Conservation (phyloP, 768 basidiomycete genomes). For the Amanita muscaria region DNA sequence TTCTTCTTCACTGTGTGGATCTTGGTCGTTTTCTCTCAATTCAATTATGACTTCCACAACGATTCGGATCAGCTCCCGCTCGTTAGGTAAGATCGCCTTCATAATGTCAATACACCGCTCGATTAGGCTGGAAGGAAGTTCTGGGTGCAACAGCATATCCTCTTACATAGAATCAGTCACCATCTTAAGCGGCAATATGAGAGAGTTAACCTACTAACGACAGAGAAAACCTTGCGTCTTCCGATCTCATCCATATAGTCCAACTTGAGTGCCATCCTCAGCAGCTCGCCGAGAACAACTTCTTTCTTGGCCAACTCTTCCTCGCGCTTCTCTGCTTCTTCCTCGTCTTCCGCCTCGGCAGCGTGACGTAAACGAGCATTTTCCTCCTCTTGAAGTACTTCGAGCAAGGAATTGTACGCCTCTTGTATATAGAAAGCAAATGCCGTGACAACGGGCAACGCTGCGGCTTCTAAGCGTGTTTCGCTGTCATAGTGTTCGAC, state of each 20-base stretch:
- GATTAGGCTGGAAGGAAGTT: conserved; percentile 72
- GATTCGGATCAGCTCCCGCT: conserved; percentile 81
- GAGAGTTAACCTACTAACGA: conserved; percentile 60
- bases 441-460: conserved; percentile 83
- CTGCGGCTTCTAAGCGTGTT: conserved; percentile 53
- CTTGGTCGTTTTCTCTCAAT: conserved; percentile 37
- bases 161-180: conserved; percentile 29
- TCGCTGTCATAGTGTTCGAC: conserved; percentile 69
- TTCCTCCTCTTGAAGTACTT: conserved; percentile 32
- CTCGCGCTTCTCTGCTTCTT: conserved; percentile 40
- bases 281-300: conserved; percentile 72
- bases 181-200: neutral
- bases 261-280: conserved; percentile 70
- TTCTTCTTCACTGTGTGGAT: conserved; percentile 24
- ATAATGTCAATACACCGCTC: conserved; percentile 81
- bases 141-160: conserved; percentile 82
- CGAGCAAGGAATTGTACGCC: conserved; percentile 57
- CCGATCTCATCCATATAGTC: conserved; percentile 97
- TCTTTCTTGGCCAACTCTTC: conserved; percentile 57
- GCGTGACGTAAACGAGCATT: conserved; percentile 24
- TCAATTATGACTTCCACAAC: conserved; percentile 83
- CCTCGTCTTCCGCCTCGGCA: conserved; percentile 29
- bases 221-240: conserved; percentile 78
- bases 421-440: conserved; percentile 81
- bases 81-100: conserved; percentile 70